A percentile compares a stretch with the other conserved stretches of the same genome.
Conservation (phyloP, 2,329 filamentous ascomycete genomes). For the Penicillium sclerotigenum region DNA sequence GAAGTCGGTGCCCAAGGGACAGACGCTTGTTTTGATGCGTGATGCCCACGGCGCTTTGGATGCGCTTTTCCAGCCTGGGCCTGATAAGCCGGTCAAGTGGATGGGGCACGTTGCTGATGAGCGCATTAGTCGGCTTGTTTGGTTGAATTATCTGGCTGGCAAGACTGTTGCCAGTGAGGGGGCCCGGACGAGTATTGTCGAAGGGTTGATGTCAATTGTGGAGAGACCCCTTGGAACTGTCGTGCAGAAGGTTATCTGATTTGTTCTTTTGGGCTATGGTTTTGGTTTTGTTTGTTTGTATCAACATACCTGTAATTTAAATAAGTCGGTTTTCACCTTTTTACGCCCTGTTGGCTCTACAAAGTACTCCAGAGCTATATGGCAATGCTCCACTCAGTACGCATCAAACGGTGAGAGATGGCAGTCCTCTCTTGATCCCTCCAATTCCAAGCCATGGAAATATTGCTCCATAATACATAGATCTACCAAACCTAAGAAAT, state of each 20-base stretch:
- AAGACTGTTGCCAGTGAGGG: constrained; percentile 81
- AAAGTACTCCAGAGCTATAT: background rate
- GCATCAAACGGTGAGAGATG: background rate
- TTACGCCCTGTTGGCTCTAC: background rate
- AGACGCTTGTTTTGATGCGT: constrained; percentile 70
- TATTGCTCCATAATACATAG: background rate
- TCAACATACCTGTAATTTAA: constrained; percentile 10
- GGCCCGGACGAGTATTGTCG: constrained; percentile 75
- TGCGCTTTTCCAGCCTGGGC: constrained; percentile 60
- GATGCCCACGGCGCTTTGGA: constrained; percentile 63
- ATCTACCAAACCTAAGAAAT: background rate
- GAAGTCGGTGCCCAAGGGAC: constrained; percentile 71
- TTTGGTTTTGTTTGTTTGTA: background rate
- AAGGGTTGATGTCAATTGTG: constrained; percentile 84
- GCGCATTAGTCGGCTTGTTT: constrained; percentile 74
- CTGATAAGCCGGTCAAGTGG: constrained; percentile 48
- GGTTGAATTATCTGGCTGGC: constrained; percentile 86
- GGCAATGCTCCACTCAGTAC: constrained; percentile 8
- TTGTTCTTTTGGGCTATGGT: background rate
- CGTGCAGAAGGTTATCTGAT: constrained; percentile 65
- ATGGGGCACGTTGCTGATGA: constrained; percentile 75
- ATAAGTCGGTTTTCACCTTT: background rate
- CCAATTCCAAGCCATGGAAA: background rate
- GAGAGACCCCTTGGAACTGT: constrained; percentile 85
- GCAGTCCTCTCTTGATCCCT: background rate